Evolutionary conservation across 2,329 filamentous ascomycete species (phyloP), one percentile per base, ranked within the genome.

Genomic region (Xylariales sp.): DNA sequence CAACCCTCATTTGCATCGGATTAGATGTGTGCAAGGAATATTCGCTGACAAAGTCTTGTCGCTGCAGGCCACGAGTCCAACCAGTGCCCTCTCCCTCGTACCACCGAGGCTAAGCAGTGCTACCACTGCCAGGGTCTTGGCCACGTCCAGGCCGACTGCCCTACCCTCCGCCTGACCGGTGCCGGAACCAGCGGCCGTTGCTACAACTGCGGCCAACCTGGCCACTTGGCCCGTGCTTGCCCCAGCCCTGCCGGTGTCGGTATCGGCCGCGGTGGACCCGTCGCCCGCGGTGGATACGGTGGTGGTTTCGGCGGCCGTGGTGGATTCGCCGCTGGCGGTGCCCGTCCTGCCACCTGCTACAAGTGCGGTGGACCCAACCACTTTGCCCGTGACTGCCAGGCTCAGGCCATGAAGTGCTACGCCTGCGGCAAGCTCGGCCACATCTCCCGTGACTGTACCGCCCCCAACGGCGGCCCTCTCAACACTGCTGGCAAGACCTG

Each of bases 91-190:
- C 83, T 91, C 60, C 93, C 93, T 58, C 85, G 93, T 66, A 96
- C 91, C 45, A 96, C 93, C 49, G 93, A 98, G 72, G 89, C 89
- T 37, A 98, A 98, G 82, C 93, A 98, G 76, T 98, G 93, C 81
- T 98, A 98, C 67, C 93, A 97, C 72, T 98, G 93, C 77, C 93
- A 97, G 74, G 93, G 93, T 42, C 80, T 97, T 45, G 93, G 93
- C 51, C 93, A 98, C 63, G 93, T 98, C 56, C 93, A 98, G 74
- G 93, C 93, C 53, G 93, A 98, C 67, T 98, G 93, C 78, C 93
- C 93, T 56, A 97, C 93, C 46, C 80, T 98, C 49, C 88, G 93
- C 53, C 69, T 98, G 63, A 95, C 82, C 65, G 90, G 85, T 50
- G 85, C 83, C 53, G 79, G 83, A 47, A 83, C 83, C 44, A 83